Percentiles rank a stretch among this genome's conserved stretches.
Evolutionary conservation across 192 early-diverging fungal genomes (phyloP).

Genomic region (Mortierella hygrophila): DNA sequence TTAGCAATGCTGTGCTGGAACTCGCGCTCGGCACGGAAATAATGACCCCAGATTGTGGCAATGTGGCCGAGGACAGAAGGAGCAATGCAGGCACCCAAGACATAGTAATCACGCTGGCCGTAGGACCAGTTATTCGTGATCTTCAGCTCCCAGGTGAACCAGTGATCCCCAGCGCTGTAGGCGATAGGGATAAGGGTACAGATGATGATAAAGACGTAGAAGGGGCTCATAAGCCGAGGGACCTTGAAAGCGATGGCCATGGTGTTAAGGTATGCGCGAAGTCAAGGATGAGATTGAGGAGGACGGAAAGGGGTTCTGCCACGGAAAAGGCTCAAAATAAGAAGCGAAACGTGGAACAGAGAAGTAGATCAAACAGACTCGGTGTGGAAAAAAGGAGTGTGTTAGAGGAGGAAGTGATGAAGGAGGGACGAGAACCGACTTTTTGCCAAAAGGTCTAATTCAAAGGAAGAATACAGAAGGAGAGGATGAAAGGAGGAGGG

Average conservation of each 20-base stretch:
- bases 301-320: neutral
- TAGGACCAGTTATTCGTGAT: constrained; percentile 32
- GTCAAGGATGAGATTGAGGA: neutral
- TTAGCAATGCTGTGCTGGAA: constrained; percentile 57
- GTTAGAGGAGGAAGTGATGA: neutral
- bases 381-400: neutral
- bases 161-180: constrained; percentile 38
- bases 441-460: neutral
- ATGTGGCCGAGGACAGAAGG: constrained; percentile 42
- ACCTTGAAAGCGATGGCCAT: constrained; percentile 34
- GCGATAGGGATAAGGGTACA: constrained; percentile 42
- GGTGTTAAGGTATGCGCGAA: neutral
- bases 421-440: neutral
- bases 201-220: constrained; percentile 38
- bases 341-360: neutral
- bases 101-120: constrained; percentile 44
- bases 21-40: constrained; percentile 53
- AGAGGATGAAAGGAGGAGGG: neutral
- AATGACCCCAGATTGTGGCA: constrained; percentile 53
- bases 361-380: neutral
- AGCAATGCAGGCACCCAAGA: constrained; percentile 34
- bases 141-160: constrained; percentile 27
- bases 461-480: neutral
- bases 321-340: neutral
- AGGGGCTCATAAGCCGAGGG: constrained; percentile 22